Evolutionary conservation across 768 basidiomycete species (phyloP).

Genomic region (Suillus bovinus): DNA sequence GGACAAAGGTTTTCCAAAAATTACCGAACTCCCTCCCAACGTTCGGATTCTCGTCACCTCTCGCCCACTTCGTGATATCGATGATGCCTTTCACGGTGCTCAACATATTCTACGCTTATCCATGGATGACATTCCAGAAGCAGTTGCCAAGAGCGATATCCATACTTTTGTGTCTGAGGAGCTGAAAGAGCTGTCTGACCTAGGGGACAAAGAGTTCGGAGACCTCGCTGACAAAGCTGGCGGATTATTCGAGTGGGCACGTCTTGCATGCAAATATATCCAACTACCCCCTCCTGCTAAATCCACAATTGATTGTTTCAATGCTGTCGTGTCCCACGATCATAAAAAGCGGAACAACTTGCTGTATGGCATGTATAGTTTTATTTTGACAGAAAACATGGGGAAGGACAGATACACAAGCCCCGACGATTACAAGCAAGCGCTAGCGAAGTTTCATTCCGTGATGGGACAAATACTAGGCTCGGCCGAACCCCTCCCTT

Average conservation of each 20-base stretch:
- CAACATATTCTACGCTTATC: neutral
- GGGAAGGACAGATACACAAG: neutral
- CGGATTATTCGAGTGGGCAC: constrained; percentile 14
- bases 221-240: neutral
- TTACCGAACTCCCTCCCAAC: constrained; percentile 8
- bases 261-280: constrained; percentile 9
- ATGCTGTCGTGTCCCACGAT: neutral
- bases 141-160: neutral
- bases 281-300: neutral
- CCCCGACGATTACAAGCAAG: neutral
- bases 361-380: neutral
- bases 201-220: neutral
- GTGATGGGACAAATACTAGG: constrained; percentile 11
- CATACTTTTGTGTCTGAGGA: neutral
- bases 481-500: neutral
- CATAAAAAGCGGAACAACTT: neutral
- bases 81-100: neutral
- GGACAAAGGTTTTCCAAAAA: neutral
- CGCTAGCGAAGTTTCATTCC: neutral
- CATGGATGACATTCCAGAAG: neutral
- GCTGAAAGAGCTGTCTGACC: neutral
- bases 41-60: constrained; percentile 16
- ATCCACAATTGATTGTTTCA: neutral
- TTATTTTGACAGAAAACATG: neutral
- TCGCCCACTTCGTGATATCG: constrained; percentile 10